These are phyloP conservation scores for Coniella vitis DNA, from an alignment of 2,329 filamentous ascomycete species.

Conservation along the genomic window DNA sequence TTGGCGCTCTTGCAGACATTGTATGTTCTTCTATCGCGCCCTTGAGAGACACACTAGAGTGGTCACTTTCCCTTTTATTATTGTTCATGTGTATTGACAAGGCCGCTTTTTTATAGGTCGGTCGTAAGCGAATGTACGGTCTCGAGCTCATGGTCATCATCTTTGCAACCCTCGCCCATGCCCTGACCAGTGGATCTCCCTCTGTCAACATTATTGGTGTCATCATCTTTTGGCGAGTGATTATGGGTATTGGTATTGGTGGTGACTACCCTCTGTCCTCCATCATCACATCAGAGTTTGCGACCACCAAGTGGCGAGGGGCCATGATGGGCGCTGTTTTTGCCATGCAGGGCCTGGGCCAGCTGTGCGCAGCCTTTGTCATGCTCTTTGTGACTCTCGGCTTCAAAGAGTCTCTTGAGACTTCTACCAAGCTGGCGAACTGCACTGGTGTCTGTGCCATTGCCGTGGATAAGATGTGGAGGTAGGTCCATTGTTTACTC, in stretches of 20 bases:
- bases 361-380: constrained; percentile 68
- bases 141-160: constrained; percentile 76
- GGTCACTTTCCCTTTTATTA: too few species aligned
- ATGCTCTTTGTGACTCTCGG: constrained; percentile 68
- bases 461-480: constrained; percentile 87
- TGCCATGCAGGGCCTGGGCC: constrained; percentile 80
- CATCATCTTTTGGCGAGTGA: constrained; percentile 74
- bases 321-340: constrained; percentile 86
- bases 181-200: constrained; percentile 56
- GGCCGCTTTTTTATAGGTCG: constrained; percentile 9
- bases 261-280: constrained; percentile 77
- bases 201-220: constrained; percentile 57
- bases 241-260: constrained; percentile 67
- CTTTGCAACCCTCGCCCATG: constrained; percentile 67
- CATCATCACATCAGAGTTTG: constrained; percentile 83
- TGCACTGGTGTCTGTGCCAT: constrained; percentile 59
- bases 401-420: constrained; percentile 57
- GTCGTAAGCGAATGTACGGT: constrained; percentile 58
- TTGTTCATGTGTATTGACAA: too few species aligned
- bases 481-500: too few species aligned
- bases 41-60: not conserved
- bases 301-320: constrained; percentile 76
- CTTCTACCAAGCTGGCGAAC: constrained; percentile 40
- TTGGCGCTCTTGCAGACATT: constrained; percentile 68
- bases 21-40: constrained; percentile 11